These are phyloP conservation scores for Neonectria faginata DNA, from an alignment of 2,329 filamentous ascomycete species.

Conservation along the genomic window DNA sequence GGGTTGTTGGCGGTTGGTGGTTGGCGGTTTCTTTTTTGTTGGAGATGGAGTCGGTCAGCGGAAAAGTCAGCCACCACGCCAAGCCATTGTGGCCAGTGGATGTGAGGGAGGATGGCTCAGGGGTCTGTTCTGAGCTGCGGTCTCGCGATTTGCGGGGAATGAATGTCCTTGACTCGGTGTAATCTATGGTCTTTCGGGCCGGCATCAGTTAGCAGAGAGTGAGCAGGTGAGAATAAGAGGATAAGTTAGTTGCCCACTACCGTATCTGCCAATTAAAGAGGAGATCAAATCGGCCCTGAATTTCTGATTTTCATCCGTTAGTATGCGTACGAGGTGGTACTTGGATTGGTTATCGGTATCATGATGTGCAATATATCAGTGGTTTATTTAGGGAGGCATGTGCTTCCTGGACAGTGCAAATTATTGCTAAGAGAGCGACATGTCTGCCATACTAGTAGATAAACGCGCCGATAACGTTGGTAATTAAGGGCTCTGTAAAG, in stretches of 20 bases:
- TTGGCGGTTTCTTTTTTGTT: slow-evolving; percentile 15
- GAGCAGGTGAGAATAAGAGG: background rate
- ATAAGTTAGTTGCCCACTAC: background rate
- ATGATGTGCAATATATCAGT: background rate
- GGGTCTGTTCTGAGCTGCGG: slow-evolving; percentile 24
- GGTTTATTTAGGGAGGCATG: background rate
- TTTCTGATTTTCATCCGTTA: background rate
- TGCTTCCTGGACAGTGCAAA: background rate
- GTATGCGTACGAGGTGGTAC: background rate
- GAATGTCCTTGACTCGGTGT: slow-evolving; percentile 20
- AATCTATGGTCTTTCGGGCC: slow-evolving; percentile 28
- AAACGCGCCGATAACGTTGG: background rate
- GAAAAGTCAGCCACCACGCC: slow-evolving; percentile 17
- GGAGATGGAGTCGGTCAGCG: slow-evolving; percentile 21
- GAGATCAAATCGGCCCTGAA: background rate
- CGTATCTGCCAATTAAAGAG: background rate
- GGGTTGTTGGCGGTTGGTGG: slow-evolving; percentile 11
- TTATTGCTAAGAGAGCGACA: background rate
- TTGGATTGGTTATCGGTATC: background rate
- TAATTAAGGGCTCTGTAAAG: background rate
- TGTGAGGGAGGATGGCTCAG: slow-evolving; percentile 15
- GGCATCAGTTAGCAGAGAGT: slow-evolving; percentile 18
- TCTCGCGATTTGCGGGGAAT: slow-evolving; percentile 16
- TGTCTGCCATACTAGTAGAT: background rate
- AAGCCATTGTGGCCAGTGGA: slow-evolving; percentile 16